Conservation (phyloP, 1,139 yeast species). For the Ashbya aceris region DNA sequence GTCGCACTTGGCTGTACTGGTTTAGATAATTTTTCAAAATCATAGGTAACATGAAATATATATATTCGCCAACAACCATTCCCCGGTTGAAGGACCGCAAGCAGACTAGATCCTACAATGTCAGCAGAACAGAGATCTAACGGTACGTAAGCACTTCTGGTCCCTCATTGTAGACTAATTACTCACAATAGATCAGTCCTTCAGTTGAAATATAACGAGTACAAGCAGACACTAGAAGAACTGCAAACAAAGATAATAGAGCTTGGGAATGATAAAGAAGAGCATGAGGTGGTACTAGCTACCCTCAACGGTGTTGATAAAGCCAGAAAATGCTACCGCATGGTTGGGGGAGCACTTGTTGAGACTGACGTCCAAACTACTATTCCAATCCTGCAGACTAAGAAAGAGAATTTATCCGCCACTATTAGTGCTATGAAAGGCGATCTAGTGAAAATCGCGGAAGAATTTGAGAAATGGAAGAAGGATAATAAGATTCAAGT, state of each 20-base stretch:
- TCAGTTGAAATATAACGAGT: conserved; percentile 51
- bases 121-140: conserved; percentile 11
- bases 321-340: conserved; percentile 75
- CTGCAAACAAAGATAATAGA: conserved; percentile 48
- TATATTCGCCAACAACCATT: no score
- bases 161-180: not conserved
- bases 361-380: conserved; percentile 77
- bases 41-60: no score
- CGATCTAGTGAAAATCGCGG: conserved; percentile 39
- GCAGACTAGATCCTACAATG: not conserved
- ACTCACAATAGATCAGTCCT: conserved; percentile 29
- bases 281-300: conserved; percentile 44
- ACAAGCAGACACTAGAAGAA: conserved; percentile 51
- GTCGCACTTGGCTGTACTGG: no score
- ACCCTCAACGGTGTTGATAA: conserved; percentile 42
- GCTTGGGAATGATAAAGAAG: conserved; percentile 41
- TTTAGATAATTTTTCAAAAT: no score
- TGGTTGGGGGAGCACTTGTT: conserved; percentile 89
- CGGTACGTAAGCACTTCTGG: conserved; percentile 7
- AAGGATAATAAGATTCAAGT: conserved; percentile 57
- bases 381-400: conserved; percentile 53
- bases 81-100: no score
- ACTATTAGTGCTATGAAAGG: conserved; percentile 39
- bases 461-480: conserved; percentile 58
- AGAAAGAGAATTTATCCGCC: conserved; percentile 37